Evolutionary conservation across 2,329 filamentous ascomycete species (phyloP).

Genomic region (Geosmithia putterillii): DNA sequence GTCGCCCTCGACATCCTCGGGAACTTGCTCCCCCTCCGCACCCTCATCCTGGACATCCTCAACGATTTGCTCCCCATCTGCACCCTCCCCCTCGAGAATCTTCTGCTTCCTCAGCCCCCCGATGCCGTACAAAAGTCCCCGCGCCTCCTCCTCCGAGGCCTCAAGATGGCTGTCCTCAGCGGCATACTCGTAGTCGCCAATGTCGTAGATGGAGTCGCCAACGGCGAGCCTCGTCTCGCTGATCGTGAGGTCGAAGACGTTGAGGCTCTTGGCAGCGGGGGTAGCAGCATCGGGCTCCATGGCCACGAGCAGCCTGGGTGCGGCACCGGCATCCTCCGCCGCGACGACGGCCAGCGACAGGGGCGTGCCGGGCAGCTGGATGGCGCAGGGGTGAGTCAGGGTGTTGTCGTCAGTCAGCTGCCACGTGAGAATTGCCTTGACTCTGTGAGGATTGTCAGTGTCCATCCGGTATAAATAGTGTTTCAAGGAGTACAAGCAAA

Average conservation of each 20-base stretch:
- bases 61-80: too few relatives aligned
- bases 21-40: slow-evolving; percentile 6
- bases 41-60: slow-evolving; percentile 12
- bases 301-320: slow-evolving; percentile 22
- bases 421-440: slow-evolving; percentile 56
- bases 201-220: slow-evolving; percentile 11
- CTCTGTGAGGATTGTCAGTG: slow-evolving; percentile 15
- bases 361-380: slow-evolving; percentile 52
- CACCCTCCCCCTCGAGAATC: slow-evolving; percentile 12
- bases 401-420: slow-evolving; percentile 32
- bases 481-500: neutral
- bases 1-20: neutral
- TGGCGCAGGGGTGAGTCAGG: slow-evolving; percentile 31
- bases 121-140: slow-evolving; percentile 29
- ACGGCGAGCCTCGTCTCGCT: slow-evolving; percentile 19
- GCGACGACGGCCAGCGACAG: slow-evolving; percentile 36
- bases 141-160: slow-evolving; percentile 22
- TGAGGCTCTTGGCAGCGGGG: slow-evolving; percentile 14
- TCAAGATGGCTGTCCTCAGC: slow-evolving; percentile 18
- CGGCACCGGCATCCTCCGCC: slow-evolving; percentile 3
- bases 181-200: slow-evolving; percentile 6
- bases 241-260: slow-evolving; percentile 15
- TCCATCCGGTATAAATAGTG: neutral
- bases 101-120: slow-evolving; percentile 35
- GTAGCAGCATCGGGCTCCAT: slow-evolving; percentile 22